Percentiles rank a stretch among this genome's conserved stretches.
Evolutionary conservation across 2,329 filamentous ascomycete species (phyloP).

Genomic region (Amphichorda felina): DNA sequence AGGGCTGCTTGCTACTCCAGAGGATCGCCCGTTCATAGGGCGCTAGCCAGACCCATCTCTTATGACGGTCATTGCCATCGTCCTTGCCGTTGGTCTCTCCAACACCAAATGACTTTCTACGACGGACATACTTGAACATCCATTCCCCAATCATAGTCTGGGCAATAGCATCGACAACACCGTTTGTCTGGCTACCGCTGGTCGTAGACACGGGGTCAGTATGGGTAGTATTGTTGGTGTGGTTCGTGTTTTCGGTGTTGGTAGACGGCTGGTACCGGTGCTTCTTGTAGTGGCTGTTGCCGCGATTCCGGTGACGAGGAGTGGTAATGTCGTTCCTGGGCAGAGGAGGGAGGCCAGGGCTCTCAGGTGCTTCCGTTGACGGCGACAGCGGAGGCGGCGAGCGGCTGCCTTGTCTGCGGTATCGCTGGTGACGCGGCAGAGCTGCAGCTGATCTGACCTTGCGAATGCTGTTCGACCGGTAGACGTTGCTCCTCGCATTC

Average conservation of each 20-base stretch:
- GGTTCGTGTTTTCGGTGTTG: constrained; percentile 36
- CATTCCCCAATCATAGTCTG: constrained; percentile 98
- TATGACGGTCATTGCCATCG: constrained; percentile 72
- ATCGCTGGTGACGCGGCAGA: constrained; percentile 44
- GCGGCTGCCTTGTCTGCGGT: constrained; percentile 39
- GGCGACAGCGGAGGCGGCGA: constrained; percentile 56
- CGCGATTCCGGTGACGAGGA: constrained; percentile 34
- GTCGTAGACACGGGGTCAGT: constrained; percentile 32
- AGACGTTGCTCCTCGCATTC: constrained; percentile 32
- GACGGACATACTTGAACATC: constrained; percentile 86
- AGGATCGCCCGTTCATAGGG: constrained; percentile 93
- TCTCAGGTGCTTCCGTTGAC: constrained; percentile 56
- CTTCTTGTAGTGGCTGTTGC: constrained; percentile 27
- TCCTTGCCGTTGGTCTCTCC: constrained; percentile 55
- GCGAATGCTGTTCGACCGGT: constrained; percentile 53
- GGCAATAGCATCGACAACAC: constrained; percentile 90
- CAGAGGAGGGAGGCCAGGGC: constrained; percentile 59
- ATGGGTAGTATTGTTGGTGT: constrained; percentile 38
- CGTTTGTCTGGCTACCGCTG: constrained; percentile 54
- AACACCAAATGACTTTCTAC: constrained; percentile 83
- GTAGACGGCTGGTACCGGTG: constrained; percentile 49
- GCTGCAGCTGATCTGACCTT: constrained; percentile 78
- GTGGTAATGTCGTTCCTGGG: constrained; percentile 61
- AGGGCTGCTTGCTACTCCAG: constrained; percentile 97
- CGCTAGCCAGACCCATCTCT: constrained; percentile 96